These are phyloP conservation scores for Candida peoriensis DNA, from an alignment of 805 yeast species.

Conservation along the genomic window DNA sequence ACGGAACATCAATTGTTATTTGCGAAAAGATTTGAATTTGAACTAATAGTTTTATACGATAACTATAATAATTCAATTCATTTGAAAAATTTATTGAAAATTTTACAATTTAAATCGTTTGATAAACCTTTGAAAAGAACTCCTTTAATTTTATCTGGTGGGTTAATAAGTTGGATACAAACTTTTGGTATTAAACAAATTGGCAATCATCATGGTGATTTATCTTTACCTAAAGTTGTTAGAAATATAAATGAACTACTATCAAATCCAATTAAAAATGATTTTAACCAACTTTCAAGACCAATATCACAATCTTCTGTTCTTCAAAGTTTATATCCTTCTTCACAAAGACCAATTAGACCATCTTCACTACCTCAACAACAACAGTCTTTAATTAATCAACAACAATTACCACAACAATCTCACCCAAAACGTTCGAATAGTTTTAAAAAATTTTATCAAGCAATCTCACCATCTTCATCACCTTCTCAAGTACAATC, in stretches of 20 bases:
- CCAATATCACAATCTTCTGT: slow-evolving; percentile 3
- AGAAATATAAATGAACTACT: slow-evolving; percentile 13
- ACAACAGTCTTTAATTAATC: slow-evolving; percentile 3
- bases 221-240: slow-evolving; percentile 2
- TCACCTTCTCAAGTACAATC: slow-evolving; percentile 4
- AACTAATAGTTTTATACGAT: slow-evolving; percentile 55
- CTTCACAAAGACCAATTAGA: slow-evolving; percentile 3
- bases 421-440: not conserved
- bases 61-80: slow-evolving; percentile 1
- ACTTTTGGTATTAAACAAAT: slow-evolving; percentile 13
- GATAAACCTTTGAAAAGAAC: slow-evolving; percentile 32
- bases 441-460: not conserved
- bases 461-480: no score
- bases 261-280: slow-evolving; percentile 15
- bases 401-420: not conserved
- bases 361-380: slow-evolving; percentile 2
- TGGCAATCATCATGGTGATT: slow-evolving; percentile 18
- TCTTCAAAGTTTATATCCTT: no score
- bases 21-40: slow-evolving; percentile 46
- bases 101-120: slow-evolving; percentile 33
- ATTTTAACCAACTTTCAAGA: slow-evolving; percentile 10
- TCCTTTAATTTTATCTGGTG: slow-evolving; percentile 50
- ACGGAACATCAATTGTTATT: slow-evolving; percentile 48
- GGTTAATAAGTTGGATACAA: slow-evolving; percentile 42
- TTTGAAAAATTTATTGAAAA: slow-evolving; percentile 13